Conservation (phyloP, 345 rosid species). For the Rhizophora apiculata region DNA sequence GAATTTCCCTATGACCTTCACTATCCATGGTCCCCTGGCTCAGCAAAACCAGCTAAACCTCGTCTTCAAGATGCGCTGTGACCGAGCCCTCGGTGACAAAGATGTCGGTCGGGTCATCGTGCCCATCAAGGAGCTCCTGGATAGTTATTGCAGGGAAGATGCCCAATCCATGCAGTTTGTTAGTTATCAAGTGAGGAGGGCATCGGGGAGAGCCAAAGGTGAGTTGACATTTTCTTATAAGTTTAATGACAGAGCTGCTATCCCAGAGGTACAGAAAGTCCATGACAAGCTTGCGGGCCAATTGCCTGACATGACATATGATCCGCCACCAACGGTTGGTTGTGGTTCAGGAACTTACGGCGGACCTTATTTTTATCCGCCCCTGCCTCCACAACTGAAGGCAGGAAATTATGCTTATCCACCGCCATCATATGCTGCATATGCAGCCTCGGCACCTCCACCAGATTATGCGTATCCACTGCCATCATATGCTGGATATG, state of each 20-base stretch:
- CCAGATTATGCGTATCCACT: constrained; percentile 24
- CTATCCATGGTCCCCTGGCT: constrained; percentile 41
- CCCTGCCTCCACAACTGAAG: constrained; percentile 25
- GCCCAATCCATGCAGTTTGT: constrained; percentile 38
- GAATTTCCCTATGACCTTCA: constrained; percentile 62
- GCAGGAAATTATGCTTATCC: constrained; percentile 15
- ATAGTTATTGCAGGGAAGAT: constrained; percentile 15
- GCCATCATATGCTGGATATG: too few species aligned
- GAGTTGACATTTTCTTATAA: constrained; percentile 58
- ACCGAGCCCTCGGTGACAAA: constrained; percentile 62
- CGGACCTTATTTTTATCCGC: constrained; percentile 5
- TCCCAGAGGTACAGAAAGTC: neutral
- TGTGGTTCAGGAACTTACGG: constrained; percentile 12
- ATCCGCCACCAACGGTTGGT: constrained; percentile 4
- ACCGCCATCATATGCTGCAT: constrained; percentile 22
- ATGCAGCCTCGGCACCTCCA: constrained; percentile 27
- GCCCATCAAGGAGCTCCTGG: constrained; percentile 62
- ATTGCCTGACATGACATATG: constrained; percentile 16
- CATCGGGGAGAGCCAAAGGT: constrained; percentile 73
- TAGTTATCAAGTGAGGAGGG: constrained; percentile 60
- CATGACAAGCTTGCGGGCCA: neutral
- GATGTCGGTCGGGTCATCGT: constrained; percentile 72
- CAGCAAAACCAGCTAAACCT: constrained; percentile 48
- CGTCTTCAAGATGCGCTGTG: constrained; percentile 57
- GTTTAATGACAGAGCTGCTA: constrained; percentile 32